Conservation (phyloP, 2,329 filamentous ascomycete genomes). For the Alternaria ventricosa region DNA sequence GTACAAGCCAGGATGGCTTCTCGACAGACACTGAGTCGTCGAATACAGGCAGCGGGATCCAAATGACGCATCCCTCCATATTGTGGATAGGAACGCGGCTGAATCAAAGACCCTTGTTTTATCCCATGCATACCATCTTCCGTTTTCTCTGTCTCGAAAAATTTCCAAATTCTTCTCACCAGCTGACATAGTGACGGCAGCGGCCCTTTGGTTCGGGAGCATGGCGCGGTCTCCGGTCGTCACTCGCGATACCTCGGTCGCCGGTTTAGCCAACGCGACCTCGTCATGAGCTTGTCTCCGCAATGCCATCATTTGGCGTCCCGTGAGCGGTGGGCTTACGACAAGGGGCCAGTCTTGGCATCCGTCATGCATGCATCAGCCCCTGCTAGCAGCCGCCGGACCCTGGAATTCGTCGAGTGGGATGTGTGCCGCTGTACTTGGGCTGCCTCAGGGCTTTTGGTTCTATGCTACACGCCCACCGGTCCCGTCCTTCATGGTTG, state of each 20-base stretch:
- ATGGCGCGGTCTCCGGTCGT: slow-evolving; percentile 5
- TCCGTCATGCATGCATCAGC: slow-evolving; percentile 22
- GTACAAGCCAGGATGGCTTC: slow-evolving; percentile 10
- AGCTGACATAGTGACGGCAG: slow-evolving; percentile 18
- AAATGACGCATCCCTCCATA: slow-evolving; percentile 35
- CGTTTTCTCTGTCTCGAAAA: not conserved
- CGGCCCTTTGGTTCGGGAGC: slow-evolving; percentile 4
- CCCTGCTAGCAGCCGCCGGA: slow-evolving; percentile 20
- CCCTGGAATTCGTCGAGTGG: slow-evolving; percentile 25
- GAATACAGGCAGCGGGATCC: slow-evolving; percentile 23
- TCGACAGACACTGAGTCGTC: slow-evolving; percentile 20
- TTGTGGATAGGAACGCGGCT: slow-evolving; percentile 23
- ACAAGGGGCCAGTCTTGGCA: slow-evolving; percentile 21
- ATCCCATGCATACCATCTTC: slow-evolving; percentile 1
- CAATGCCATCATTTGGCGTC: slow-evolving; percentile 29
- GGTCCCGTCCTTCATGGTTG: not conserved
- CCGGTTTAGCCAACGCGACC: slow-evolving; percentile 5
- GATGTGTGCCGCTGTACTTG: slow-evolving; percentile 17
- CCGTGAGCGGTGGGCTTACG: slow-evolving; percentile 14
- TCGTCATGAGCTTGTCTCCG: slow-evolving; percentile 12
- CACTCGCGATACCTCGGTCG: slow-evolving; percentile 9
- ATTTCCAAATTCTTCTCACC: not conserved
- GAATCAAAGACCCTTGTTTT: slow-evolving; percentile 32
- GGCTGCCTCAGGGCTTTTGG: slow-evolving; percentile 8
- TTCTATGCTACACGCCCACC: slow-evolving; percentile 9